Percentiles rank a stretch among this genome's conserved stretches.
These are phyloP conservation scores for Claviceps africana DNA, from an alignment of 2,329 filamentous ascomycete genomes.

Conservation along the genomic window DNA sequence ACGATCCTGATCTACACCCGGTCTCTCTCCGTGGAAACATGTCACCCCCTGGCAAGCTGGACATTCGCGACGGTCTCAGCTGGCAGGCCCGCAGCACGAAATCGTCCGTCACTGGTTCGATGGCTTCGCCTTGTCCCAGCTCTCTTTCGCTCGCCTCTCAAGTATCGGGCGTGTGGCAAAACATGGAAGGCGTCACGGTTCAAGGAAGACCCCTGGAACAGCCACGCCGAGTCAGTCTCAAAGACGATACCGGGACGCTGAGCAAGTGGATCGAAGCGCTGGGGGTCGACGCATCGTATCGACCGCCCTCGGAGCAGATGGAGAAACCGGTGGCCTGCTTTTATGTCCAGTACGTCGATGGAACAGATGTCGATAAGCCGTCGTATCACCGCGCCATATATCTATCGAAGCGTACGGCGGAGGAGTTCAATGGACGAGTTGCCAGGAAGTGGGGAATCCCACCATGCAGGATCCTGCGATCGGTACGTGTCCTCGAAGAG, in stretches of 20 bases:
- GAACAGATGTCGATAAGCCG: slow-evolving; percentile 34
- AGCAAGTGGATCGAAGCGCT: slow-evolving; percentile 82
- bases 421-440: slow-evolving; percentile 59
- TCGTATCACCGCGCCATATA: slow-evolving; percentile 78
- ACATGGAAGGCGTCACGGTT: slow-evolving; percentile 35
- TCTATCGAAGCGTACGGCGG: slow-evolving; percentile 59
- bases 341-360: slow-evolving; percentile 52
- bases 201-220: slow-evolving; percentile 36
- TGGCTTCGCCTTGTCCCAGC: slow-evolving; percentile 54
- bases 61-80: slow-evolving; percentile 30
- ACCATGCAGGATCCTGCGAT: slow-evolving; percentile 52
- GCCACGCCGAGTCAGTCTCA: slow-evolving; percentile 35
- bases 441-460: slow-evolving; percentile 73
- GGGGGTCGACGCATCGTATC: slow-evolving; percentile 77
- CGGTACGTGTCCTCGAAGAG: slow-evolving; percentile 56
- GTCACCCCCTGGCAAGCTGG: slow-evolving; percentile 42
- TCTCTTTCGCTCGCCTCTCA: slow-evolving; percentile 49
- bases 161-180: slow-evolving; percentile 39
- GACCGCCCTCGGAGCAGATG: slow-evolving; percentile 58
- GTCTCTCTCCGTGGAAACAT: slow-evolving; percentile 58
- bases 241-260: slow-evolving; percentile 49
- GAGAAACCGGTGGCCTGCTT: slow-evolving; percentile 75
- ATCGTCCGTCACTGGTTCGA: slow-evolving; percentile 45
- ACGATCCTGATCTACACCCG: slow-evolving; percentile 68
- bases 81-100: slow-evolving; percentile 40